Percentiles rank a stretch among this genome's conserved stretches.
phyloP scores from a whole-genome alignment of 2,329 filamentous ascomycete genomes.

The Alternaria panax region DNA sequence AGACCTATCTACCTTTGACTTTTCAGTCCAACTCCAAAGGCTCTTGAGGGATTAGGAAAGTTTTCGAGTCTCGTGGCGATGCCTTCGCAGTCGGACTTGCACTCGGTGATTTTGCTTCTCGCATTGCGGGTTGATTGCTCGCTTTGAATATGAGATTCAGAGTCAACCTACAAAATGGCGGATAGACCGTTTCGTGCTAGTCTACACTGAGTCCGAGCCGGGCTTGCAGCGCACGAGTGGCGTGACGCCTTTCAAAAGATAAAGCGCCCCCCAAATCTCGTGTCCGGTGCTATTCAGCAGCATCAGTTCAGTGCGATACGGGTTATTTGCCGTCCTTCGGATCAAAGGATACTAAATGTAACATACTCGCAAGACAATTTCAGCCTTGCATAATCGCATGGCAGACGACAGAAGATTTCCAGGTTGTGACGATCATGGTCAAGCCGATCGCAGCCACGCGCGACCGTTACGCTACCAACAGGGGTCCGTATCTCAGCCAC shows the following conservation, averaged over 20 bases:
- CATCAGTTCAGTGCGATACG: not conserved
- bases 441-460: not conserved
- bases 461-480: not conserved
- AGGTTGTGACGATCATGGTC: not conserved
- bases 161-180: too few species aligned
- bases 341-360: not conserved
- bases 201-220: not conserved
- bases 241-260: not conserved
- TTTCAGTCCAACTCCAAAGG: not conserved
- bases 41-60: too few species aligned
- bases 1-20: not conserved
- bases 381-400: not conserved
- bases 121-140: too few species aligned
- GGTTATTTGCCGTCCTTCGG: not conserved
- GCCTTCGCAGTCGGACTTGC: too few species aligned
- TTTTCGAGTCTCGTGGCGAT: too few species aligned
- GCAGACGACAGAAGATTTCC: not conserved
- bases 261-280: not conserved
- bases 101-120: too few species aligned
- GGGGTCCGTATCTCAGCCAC: not conserved
- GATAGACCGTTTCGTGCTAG: not conserved
- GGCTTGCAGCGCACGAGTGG: not conserved
- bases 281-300: not conserved
- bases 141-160: too few species aligned
- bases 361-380: not conserved